phyloP scores from a whole-genome alignment of 257 asterid genomes.

The Solanum okadae region DNA sequence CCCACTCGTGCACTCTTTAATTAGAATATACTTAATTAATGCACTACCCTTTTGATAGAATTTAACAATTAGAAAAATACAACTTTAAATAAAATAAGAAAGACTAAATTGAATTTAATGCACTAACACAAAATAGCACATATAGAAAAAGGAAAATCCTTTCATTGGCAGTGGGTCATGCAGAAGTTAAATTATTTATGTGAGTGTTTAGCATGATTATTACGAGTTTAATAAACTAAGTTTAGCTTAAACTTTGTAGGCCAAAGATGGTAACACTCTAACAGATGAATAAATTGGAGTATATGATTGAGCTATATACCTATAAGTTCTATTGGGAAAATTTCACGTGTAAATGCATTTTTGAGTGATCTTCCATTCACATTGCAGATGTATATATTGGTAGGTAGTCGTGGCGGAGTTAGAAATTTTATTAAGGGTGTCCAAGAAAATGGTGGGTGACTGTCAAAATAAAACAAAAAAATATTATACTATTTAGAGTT shows the following conservation, averaged over 20 bases:
- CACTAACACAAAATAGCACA: not conserved
- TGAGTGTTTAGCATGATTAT: not conserved
- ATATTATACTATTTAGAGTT: too few species aligned
- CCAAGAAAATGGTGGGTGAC: too few species aligned
- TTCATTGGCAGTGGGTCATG: not conserved
- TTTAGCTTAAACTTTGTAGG: not conserved
- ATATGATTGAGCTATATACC: not conserved
- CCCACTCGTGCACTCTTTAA: not conserved
- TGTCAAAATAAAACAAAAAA: too few species aligned
- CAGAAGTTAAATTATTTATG: not conserved
- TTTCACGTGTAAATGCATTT: not conserved
- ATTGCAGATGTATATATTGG: not conserved
- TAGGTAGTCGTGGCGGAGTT: accelerated
- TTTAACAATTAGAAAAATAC: not conserved
- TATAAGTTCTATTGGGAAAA: not conserved
- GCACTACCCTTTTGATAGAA: not conserved
- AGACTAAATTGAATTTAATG: not conserved
- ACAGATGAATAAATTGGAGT: not conserved
- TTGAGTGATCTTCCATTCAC: not conserved
- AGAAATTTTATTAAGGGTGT: too few species aligned
- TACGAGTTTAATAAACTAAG: not conserved
- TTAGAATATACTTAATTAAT: not conserved
- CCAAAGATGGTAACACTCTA: not conserved
- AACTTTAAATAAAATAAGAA: not conserved
- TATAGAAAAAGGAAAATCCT: not conserved